A percentile compares a stretch with the other conserved stretches of the same genome.
Evolutionary conservation across 2,329 filamentous ascomycete genomes (phyloP).

Genomic region (Neonectria sp.): DNA sequence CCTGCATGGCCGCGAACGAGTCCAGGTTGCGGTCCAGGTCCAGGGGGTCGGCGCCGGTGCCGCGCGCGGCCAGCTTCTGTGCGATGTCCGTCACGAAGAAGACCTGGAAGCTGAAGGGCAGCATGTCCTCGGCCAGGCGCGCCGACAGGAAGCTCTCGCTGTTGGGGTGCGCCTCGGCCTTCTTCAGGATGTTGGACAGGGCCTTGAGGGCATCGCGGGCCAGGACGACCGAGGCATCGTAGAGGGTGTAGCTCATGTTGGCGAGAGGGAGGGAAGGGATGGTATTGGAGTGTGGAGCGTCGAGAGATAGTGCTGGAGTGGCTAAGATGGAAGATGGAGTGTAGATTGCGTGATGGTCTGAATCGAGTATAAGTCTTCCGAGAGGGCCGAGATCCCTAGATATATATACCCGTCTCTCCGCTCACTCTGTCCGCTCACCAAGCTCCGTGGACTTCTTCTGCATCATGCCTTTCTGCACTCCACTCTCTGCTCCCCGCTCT

Average conservation of each 20-base stretch:
- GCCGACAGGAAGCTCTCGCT: conserved; percentile 51
- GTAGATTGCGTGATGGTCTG: conserved; percentile 39
- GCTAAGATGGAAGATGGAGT: conserved; percentile 10
- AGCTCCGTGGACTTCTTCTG: background rate
- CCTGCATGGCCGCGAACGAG: conserved; percentile 53
- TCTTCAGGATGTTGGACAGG: conserved; percentile 54
- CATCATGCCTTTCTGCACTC: background rate
- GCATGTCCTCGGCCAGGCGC: conserved; percentile 60
- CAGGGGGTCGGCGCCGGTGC: conserved; percentile 50
- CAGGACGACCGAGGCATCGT: conserved; percentile 56
- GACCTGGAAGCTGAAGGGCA: conserved; percentile 60
- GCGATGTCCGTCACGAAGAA: conserved; percentile 49
- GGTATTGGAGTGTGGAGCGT: background rate
- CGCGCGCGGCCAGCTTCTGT: conserved; percentile 53
- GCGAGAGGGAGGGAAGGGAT: background rate
- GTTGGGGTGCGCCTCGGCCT: conserved; percentile 53
- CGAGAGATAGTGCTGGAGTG: background rate
- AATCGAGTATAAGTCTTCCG: conserved; percentile 14
- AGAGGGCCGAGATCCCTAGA: conserved; percentile 15
- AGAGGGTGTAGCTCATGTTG: conserved; percentile 59
- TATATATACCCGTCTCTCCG: conserved; percentile 35
- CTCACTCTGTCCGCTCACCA: background rate
- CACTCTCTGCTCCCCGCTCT: background rate
- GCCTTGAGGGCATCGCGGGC: conserved; percentile 51
- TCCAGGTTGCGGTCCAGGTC: conserved; percentile 48